These are phyloP conservation scores for Dactylellina leptospora DNA, from an alignment of 2,329 filamentous ascomycete genomes.

Conservation along the genomic window DNA sequence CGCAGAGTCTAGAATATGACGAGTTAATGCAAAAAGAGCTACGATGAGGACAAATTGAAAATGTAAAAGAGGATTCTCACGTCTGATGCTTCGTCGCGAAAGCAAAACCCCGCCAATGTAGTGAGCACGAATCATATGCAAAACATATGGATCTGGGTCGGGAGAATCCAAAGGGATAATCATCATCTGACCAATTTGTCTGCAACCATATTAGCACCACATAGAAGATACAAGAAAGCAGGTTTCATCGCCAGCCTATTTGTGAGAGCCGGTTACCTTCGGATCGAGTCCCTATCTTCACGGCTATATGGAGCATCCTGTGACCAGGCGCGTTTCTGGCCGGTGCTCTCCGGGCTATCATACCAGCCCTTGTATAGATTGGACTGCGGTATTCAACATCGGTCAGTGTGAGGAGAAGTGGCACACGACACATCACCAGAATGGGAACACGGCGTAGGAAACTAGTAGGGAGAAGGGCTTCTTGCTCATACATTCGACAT, in stretches of 20 bases:
- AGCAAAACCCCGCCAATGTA: constrained; percentile 88
- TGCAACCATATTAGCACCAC: not conserved
- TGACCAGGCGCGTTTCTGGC: constrained; percentile 51
- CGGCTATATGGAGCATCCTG: constrained; percentile 50
- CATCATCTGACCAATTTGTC: constrained; percentile 78
- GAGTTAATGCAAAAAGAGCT: not conserved
- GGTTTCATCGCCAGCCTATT: not conserved
- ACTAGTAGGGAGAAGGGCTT: not conserved
- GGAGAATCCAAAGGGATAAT: constrained; percentile 67
- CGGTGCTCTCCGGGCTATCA: constrained; percentile 45
- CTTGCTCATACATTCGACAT: constrained; percentile 41
- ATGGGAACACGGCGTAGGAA: not conserved
- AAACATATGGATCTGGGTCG: constrained; percentile 35
- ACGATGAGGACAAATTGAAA: no score
- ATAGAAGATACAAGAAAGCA: not conserved
- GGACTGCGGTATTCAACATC: constrained; percentile 6
- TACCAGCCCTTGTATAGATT: constrained; percentile 48
- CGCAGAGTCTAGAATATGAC: constrained; percentile 79
- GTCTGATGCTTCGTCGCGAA: constrained; percentile 85
- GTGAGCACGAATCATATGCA: constrained; percentile 75
- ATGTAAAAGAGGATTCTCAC: constrained; percentile 64
- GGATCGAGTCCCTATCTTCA: constrained; percentile 47
- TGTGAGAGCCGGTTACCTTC: constrained; percentile 26
- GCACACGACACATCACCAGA: constrained; percentile 32
- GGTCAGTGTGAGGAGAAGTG: constrained; percentile 8